Evolutionary conservation across 805 yeast genomes (phyloP), one percentile per base, ranked within the genome.

Genomic region (Debaryomyces hansenii): DNA sequence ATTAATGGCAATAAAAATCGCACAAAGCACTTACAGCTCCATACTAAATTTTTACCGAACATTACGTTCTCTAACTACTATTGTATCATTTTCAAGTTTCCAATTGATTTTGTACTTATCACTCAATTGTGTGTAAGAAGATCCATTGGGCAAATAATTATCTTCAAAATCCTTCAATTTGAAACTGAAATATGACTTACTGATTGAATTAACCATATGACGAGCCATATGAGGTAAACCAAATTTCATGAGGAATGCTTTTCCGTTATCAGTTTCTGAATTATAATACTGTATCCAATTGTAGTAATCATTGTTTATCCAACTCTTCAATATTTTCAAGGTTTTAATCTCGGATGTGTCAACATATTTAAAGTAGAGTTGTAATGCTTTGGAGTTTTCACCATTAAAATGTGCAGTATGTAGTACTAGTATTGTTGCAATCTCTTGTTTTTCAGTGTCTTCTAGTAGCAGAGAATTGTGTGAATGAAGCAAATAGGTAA

Each of bases 381-480:
- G 51, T 5, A 75, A 47, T 1, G 79, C 73, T 14, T 51, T 49
- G 37, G 64, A 54, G 21, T 56, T 50, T 15, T 70, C 67, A 15
- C 59, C 51, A 51, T 63, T 69, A 50, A 67, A 67, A 59, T 78
- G 82, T 0, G 72, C 46, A 8, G 66, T 49, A 54, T 83, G 86
- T 10, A 82, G 59, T 2, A 70, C 67, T 41, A 76, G 57, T 14
- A 79, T 58, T 4, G 70, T 59, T 12, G 70, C 67, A 15, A 79
- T 53, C 46, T 77, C 82, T 27, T 59, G 57, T 1, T 56, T 48
- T 52, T 78, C 82, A 0, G 52, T 54, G 1, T 40, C 32, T 0
- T 56, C 49, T 20, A 77, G 56, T 10, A 64, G 50, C 5, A 42
- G 41, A 9, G 45, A 27, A 8, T 52, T 48, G 12, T 62, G 59